Percentiles rank a stretch among this genome's conserved stretches.
Evolutionary conservation across 306 rosid genomes (phyloP).

Genomic region (Acacia acuminata): DNA sequence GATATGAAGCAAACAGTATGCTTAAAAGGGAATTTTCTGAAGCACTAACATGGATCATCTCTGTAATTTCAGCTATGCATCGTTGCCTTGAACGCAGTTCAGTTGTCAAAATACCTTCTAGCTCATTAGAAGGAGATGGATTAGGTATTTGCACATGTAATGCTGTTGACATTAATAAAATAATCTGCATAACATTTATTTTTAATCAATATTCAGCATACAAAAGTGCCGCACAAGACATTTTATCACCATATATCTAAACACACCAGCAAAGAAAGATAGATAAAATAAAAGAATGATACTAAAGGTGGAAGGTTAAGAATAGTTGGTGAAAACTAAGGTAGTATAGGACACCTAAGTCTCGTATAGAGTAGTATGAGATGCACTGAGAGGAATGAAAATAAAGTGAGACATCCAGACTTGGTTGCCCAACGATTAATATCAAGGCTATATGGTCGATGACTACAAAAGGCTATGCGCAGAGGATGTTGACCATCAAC

Average conservation of each 20-base stretch:
- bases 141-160: slow-evolving; percentile 50
- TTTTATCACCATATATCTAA: not conserved
- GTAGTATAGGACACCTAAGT: not conserved
- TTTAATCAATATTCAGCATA: slow-evolving; percentile 22
- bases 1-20: slow-evolving; percentile 28
- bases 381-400: not conserved
- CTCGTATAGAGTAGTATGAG: not conserved
- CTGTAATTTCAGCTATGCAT: slow-evolving; percentile 91
- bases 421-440: not conserved
- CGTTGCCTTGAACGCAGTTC: slow-evolving; percentile 84
- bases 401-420: not conserved
- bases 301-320: not conserved
- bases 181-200: slow-evolving; percentile 58
- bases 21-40: slow-evolving; percentile 21
- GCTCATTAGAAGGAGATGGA: slow-evolving; percentile 39
- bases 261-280: not conserved
- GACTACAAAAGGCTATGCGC: not conserved
- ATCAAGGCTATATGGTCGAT: not conserved
- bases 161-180: slow-evolving; percentile 89
- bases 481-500: not conserved
- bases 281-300: not conserved
- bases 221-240: not conserved
- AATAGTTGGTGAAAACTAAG: not conserved
- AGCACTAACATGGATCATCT: slow-evolving; percentile 95
- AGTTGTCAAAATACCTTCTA: slow-evolving; percentile 47